These are phyloP conservation scores for Trametes hirsuta DNA, from an alignment of 1,284 basidiomycete genomes.

Conservation along the genomic window DNA sequence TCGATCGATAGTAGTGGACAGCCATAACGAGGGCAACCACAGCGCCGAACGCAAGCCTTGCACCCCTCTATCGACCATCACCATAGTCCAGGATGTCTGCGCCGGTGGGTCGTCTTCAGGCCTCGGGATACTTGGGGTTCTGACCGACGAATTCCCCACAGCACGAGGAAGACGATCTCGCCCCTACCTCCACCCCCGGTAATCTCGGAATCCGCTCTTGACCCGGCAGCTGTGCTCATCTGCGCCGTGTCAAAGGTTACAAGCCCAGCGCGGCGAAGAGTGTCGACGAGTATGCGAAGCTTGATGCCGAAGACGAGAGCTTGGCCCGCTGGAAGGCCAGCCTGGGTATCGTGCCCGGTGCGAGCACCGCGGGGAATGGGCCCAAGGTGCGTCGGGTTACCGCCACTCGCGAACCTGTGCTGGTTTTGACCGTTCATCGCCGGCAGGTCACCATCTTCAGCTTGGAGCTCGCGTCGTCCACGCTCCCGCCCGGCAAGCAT, in stretches of 20 bases:
- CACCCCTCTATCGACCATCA: slow-evolving; percentile 26
- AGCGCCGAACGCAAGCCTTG: slow-evolving; percentile 9
- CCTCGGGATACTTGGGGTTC: slow-evolving; percentile 21
- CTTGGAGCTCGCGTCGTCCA: slow-evolving; percentile 70
- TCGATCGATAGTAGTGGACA: slow-evolving; percentile 35
- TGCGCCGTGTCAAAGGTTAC: slow-evolving; percentile 55
- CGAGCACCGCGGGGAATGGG: slow-evolving; percentile 43
- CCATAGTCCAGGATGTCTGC: slow-evolving; percentile 22
- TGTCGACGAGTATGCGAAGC: slow-evolving; percentile 70
- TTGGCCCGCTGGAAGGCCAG: slow-evolving; percentile 89
- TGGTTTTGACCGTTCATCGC: background rate
- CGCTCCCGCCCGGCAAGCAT: slow-evolving; percentile 64
- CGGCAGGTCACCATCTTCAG: slow-evolving; percentile 66
- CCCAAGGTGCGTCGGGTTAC: slow-evolving; percentile 58
- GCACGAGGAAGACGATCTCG: slow-evolving; percentile 70
- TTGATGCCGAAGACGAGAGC: slow-evolving; percentile 87
- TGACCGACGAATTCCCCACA: slow-evolving; percentile 23
- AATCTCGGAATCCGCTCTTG: slow-evolving; percentile 20
- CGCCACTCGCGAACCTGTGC: background rate
- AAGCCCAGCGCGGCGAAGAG: slow-evolving; percentile 68
- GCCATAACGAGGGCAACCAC: slow-evolving; percentile 20
- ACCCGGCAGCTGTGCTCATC: slow-evolving; percentile 7
- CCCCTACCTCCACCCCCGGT: slow-evolving; percentile 69
- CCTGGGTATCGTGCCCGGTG: slow-evolving; percentile 76
- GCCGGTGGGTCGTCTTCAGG: slow-evolving; percentile 21